These are phyloP conservation scores for Pythium utonaiense DNA, from an alignment of 352 stramenopile species.

Conservation along the genomic window DNA sequence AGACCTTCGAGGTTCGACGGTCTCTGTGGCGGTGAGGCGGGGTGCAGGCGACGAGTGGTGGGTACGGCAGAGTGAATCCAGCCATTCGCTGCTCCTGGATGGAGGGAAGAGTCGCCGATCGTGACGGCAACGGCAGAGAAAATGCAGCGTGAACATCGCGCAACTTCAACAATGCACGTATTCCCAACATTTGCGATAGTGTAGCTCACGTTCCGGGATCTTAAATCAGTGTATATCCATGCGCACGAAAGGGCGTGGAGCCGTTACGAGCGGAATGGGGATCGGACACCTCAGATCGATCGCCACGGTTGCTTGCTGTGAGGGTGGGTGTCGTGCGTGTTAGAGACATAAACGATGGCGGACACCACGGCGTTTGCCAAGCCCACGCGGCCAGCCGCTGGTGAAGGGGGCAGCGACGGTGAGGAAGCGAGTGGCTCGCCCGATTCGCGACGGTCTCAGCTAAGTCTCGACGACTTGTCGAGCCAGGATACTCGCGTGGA, in stretches of 20 bases:
- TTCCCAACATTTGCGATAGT: not conserved
- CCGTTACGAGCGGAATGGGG: not conserved
- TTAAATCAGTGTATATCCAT: not conserved
- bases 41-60: too few species aligned
- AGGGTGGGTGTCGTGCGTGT: not conserved
- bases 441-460: constrained; percentile 22
- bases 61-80: too few species aligned
- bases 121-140: not conserved
- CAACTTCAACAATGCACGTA: not conserved
- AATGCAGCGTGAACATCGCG: not conserved
- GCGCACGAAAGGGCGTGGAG: constrained; percentile 1
- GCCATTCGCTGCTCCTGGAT: too few species aligned
- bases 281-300: too few species aligned
- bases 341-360: not conserved
- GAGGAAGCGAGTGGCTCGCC: constrained; percentile 1
- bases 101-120: not conserved
- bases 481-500: constrained; percentile 11
- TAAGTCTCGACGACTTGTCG: constrained; percentile 50
- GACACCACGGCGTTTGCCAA: not conserved
- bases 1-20: too few species aligned
- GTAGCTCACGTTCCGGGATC: not conserved
- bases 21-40: too few species aligned
- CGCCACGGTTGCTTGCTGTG: too few species aligned
- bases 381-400: not conserved
- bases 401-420: not conserved